Base-by-base conservation (phyloP, 163 green algal genomes). In the Scenedesmus sp. region DNA sequence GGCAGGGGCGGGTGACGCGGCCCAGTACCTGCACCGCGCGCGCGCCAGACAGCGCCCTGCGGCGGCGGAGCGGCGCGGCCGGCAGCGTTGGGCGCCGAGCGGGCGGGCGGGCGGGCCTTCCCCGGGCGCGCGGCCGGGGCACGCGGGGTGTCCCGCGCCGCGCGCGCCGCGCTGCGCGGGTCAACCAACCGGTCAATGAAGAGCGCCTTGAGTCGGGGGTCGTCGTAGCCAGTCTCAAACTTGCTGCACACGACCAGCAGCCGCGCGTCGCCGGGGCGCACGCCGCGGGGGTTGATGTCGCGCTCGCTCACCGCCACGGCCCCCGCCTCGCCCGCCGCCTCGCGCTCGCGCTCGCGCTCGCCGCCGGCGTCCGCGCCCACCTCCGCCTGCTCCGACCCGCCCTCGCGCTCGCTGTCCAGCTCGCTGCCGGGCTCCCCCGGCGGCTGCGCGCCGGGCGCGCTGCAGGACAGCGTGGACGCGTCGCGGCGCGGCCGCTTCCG, bases 151-250 rank as follows among this genome's bases (percentile, higher is more conserved):
- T n/a, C n/a, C n/a, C n/a, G n/a, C n/a, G n/a, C n/a, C n/a, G n/a
- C n/a, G n/a, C n/a, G n/a, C n/a, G n/a, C n/a, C n/a, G n/a, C n/a
- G n/a, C 39, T 10, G 39, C 39, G 39, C 39, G 10, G 7, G 39
- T 47, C 7, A 6, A 47, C 63, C 1, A 34, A 74, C 70, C 84
- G 80, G 72, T 88, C 84, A 0, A 88, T 57, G 60, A 87, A 88
- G 71, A 88, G 67, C 22, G 60, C 66, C 5, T 62, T 80, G 17
- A 88, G 71, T 1, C 84, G 33, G 5, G 80, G 84, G 60, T 88
- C 84, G 34, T 88, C 80, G 51, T 86, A 86, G 0, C 84, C 84
- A 10, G 84, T 86, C 63, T 88, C 83, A 70, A 82, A 88, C 48
- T 88, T 88, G 29, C 31, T 69, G 66, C 83, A 87, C 18, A 83